Evolutionary conservation across 176 grass and related monocot genomes (phyloP).

Genomic region (Juncus inflexus): DNA sequence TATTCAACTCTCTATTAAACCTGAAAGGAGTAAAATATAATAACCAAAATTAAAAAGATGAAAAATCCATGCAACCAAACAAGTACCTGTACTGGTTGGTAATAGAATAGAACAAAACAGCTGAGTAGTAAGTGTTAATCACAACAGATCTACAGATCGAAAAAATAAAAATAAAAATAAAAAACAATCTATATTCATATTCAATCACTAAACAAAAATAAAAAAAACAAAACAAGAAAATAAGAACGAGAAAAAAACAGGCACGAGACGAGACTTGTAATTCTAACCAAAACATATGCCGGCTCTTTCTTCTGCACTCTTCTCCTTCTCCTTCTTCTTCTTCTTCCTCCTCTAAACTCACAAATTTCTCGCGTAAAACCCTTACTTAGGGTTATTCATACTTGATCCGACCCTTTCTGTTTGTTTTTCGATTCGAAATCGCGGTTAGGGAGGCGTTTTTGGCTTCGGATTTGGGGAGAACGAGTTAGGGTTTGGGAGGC

Average conservation of each 20-base stretch:
- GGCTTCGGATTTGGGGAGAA: neutral
- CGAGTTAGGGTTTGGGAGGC: neutral
- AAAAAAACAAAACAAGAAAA: neutral
- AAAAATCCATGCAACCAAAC: too few species aligned
- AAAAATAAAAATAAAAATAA: too few species aligned
- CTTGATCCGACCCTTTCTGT: neutral
- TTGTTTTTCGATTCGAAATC: neutral
- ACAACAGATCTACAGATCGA: too few species aligned
- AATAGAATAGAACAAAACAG: too few species aligned
- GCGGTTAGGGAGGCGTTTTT: neutral
- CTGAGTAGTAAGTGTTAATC: too few species aligned
- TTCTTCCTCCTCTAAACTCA: neutral
- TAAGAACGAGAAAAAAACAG: neutral
- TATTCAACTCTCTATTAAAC: too few species aligned
- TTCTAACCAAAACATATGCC: neutral
- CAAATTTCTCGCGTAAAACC: neutral
- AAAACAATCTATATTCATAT: too few species aligned
- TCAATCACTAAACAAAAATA: neutral
- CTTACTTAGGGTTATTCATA: neutral
- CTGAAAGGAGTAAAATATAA: too few species aligned
- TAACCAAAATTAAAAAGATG: too few species aligned
- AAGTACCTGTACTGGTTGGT: too few species aligned
- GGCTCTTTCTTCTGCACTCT: neutral
- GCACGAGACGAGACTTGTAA: slow-evolving; percentile 7
- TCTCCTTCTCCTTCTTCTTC: neutral